Conservation (phyloP, 441 rosid genomes). For the Erodium texanum region DNA sequence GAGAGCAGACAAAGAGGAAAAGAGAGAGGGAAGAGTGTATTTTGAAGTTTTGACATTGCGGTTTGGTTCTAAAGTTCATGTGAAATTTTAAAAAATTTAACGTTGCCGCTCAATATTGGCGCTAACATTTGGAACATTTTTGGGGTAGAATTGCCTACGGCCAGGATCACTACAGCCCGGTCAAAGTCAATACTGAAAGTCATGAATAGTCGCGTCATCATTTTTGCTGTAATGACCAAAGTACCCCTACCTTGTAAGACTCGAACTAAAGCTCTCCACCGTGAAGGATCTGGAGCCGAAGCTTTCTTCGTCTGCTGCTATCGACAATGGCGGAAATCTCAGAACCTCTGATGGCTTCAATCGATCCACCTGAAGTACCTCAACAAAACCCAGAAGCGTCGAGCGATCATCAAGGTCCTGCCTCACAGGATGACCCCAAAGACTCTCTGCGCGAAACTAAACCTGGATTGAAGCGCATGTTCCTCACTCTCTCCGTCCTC, state of each 20-base stretch:
- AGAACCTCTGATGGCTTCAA: conserved; percentile 16
- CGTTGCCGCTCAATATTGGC: neutral
- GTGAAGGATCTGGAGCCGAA: neutral
- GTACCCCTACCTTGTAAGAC: neutral
- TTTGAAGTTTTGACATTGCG: neutral
- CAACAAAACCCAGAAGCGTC: conserved; percentile 9
- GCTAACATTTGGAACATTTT: neutral
- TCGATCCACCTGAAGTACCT: neutral
- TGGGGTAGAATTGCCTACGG: neutral
- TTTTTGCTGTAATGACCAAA: neutral
- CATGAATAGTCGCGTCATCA: neutral
- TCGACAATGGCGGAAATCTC: conserved; percentile 42
- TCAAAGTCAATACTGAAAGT: neutral
- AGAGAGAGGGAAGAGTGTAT: neutral
- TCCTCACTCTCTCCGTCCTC: conserved; percentile 53
- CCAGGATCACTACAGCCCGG: neutral
- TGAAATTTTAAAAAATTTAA: neutral
- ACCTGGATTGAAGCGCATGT: conserved; percentile 75
- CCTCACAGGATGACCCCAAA: conserved; percentile 31
- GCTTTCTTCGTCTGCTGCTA: neutral
- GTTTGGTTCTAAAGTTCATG: neutral
- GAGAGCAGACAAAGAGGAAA: no score
- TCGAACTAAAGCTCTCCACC: no score
- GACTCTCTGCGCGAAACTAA: conserved; percentile 45
- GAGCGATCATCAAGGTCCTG: conserved; percentile 3